Evolutionary conservation across 495 filamentous ascomycete species (phyloP), one percentile per base, ranked within the genome.

Genomic region (Melanomma pulvis-pyrius): DNA sequence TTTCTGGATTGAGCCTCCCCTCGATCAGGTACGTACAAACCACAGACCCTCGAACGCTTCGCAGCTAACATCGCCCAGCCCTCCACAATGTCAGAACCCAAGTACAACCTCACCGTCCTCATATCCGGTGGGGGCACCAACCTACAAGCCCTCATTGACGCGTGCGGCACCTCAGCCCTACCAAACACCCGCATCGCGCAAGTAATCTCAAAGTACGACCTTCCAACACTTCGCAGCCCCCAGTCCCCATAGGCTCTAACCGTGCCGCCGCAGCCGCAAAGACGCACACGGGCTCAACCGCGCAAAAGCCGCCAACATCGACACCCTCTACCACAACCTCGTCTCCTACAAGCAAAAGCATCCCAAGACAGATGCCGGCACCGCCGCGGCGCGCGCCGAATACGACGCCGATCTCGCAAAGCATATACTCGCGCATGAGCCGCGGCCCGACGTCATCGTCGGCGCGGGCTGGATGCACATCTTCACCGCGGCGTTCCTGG

Each of bases 131-230:
- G 83, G 68, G 93, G 93, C 66, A 85, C 90, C 52, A 97, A 97
- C 74, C 86, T 98, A 25, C 92, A 96, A 80, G 92, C 92, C 32
- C 83, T 97, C 41, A 94, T 97, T 71, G 89, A 96, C 76, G 88
- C 89, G 51, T 79, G 84, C 50, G 75, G 78, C 32, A 76, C 80
- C 19, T 76, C 78, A 22, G 71, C 76, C 8, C 82, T 91, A 59
- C 84, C 89, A 61, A 74, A 83, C 65, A 78, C 86, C 41, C 80
- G 78, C 30, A 90, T 97, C 68, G 76, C 89, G 30, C 87, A 89
- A 46, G 90, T 97, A 8, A 84, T 96, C 29, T 92, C 89, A 49
- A 97, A 97, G 70, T 72, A 66, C 12, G 24, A 25, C 19, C 36
- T 63, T 28, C 25, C 17, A 25, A 9, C 12, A 4, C 46, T 17